These are phyloP conservation scores for Zygosaccharomyces siamensis DNA, from an alignment of 805 yeast genomes.

Conservation along the genomic window DNA sequence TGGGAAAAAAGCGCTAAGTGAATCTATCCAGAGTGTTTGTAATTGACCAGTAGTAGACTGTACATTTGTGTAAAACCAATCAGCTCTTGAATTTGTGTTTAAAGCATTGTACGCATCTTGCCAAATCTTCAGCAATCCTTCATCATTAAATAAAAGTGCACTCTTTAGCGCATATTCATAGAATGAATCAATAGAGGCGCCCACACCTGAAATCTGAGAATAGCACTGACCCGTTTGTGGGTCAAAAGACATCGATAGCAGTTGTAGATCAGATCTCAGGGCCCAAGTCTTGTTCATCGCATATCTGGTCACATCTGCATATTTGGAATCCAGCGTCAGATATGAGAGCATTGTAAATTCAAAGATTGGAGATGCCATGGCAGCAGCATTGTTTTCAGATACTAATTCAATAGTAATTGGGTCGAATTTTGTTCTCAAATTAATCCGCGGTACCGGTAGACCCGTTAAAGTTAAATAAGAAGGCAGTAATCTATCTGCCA, in stretches of 20 bases:
- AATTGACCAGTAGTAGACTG: conserved; percentile 48
- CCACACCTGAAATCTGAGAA: conserved; percentile 67
- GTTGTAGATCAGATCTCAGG: conserved; percentile 52
- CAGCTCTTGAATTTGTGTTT: conserved; percentile 45
- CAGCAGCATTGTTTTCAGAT: conserved; percentile 78
- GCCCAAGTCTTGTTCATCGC: conserved; percentile 73
- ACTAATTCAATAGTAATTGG: conserved; percentile 42
- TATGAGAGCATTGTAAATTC: conserved; percentile 74
- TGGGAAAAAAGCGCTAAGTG: conserved; percentile 83
- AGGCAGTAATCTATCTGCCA: conserved; percentile 65
- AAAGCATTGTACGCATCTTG: conserved; percentile 54
- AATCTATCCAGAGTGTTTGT: conserved; percentile 70
- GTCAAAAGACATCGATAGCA: conserved; percentile 75
- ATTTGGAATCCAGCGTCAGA: conserved; percentile 68
- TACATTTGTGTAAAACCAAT: conserved; percentile 55
- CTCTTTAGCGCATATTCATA: conserved; percentile 84
- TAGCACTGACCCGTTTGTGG: conserved; percentile 52
- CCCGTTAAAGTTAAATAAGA: conserved; percentile 63
- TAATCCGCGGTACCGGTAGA: conserved; percentile 77
- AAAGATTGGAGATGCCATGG: conserved; percentile 76
- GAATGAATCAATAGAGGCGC: conserved; percentile 89
- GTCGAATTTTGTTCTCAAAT: conserved; percentile 51
- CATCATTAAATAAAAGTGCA: conserved; percentile 65
- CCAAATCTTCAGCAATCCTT: conserved; percentile 52
- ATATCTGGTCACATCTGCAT: conserved; percentile 54